phyloP scores from a whole-genome alignment of 2,329 filamentous ascomycete genomes.

The Dactylellina parvicollis region DNA sequence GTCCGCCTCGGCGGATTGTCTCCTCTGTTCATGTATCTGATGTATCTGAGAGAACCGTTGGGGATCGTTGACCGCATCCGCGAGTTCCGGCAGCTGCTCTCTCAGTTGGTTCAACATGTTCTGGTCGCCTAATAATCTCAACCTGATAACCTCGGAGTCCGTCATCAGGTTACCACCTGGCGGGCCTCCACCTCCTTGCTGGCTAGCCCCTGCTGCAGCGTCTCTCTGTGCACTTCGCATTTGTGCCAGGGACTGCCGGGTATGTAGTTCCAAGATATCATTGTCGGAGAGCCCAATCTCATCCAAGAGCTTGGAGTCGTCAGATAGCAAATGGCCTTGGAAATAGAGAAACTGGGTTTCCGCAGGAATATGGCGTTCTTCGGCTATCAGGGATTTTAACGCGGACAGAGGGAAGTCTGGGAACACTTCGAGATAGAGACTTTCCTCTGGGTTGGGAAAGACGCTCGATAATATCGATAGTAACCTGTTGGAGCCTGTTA shows the following conservation, averaged over 20 bases:
- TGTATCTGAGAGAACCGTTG: constrained; percentile 79
- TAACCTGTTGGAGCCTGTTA: constrained; percentile 9
- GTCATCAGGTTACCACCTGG: constrained; percentile 61
- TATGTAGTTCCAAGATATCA: constrained; percentile 90
- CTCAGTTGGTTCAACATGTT: constrained; percentile 75
- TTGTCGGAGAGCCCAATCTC: constrained; percentile 83
- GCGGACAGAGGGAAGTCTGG: constrained; percentile 83
- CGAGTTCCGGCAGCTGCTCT: constrained; percentile 78
- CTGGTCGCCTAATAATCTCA: constrained; percentile 83
- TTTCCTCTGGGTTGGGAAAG: constrained; percentile 10
- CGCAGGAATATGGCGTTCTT: constrained; percentile 77
- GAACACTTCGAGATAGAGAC: constrained; percentile 74
- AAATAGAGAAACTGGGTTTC: constrained; percentile 83
- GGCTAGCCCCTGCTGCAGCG: constrained; percentile 53
- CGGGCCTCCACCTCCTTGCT: constrained; percentile 57
- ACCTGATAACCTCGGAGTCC: constrained; percentile 82
- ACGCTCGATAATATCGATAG: constrained; percentile 32
- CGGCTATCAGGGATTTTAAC: constrained; percentile 86
- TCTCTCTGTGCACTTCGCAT: constrained; percentile 61
- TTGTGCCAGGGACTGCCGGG: constrained; percentile 66
- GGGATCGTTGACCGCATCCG: constrained; percentile 78
- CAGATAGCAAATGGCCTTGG: constrained; percentile 82
- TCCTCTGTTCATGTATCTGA: constrained; percentile 73
- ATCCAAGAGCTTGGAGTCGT: constrained; percentile 82
- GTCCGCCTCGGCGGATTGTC: constrained; percentile 77